These are phyloP conservation scores for Rhododendron mucronatum DNA, from an alignment of 148 eudicot genomes.

Conservation along the genomic window DNA sequence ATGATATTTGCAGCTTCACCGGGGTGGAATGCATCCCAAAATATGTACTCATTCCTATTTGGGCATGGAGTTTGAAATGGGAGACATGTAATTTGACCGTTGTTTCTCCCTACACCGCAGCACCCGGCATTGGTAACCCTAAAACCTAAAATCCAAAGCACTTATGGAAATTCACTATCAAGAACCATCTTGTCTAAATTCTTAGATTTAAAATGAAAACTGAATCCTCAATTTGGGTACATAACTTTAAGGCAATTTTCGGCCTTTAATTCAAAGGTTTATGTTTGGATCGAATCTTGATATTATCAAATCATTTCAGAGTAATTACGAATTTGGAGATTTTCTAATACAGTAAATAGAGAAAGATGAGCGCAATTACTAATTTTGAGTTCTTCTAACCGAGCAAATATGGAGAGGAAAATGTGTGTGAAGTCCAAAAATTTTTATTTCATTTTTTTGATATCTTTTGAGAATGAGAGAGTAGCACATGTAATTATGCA, in stretches of 20 bases:
- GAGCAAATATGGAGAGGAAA: background rate
- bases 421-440: background rate
- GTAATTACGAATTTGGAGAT: background rate
- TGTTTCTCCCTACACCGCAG: conserved; percentile 87
- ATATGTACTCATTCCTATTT: conserved; percentile 43
- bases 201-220: background rate
- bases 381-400: background rate
- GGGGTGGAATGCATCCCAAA: conserved; percentile 78
- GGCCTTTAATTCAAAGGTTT: background rate
- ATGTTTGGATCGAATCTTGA: background rate
- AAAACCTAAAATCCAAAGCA: conserved; percentile 39
- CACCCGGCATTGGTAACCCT: conserved; percentile 71
- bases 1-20: conserved; percentile 52
- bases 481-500: too few relatives aligned
- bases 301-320: background rate
- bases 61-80: conserved; percentile 52
- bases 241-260: too few relatives aligned
- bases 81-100: conserved; percentile 78
- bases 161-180: background rate
- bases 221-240: background rate
- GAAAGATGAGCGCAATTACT: background rate
- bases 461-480: too few relatives aligned
- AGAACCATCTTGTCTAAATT: background rate
- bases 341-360: too few relatives aligned
- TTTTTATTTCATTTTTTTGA: too few relatives aligned